Percentiles rank a stretch among this genome's conserved stretches.
Conservation (phyloP, 2,329 filamentous ascomycete species). For the Beauveria bassiana region DNA sequence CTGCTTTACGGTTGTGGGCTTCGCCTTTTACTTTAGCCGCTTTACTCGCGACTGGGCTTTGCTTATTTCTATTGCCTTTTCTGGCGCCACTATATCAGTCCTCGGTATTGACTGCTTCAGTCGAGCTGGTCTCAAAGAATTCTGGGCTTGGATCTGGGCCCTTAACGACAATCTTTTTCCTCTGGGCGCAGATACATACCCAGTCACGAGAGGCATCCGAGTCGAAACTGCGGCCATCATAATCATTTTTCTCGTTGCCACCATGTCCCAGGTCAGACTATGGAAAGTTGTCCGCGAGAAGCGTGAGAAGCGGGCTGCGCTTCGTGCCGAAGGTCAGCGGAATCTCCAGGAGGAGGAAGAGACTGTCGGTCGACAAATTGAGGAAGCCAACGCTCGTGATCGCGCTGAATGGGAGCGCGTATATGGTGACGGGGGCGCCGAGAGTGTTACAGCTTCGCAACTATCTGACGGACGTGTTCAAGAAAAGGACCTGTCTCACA, state of each 20-base stretch:
- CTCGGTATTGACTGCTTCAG: constrained; percentile 89
- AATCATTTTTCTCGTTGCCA: constrained; percentile 64
- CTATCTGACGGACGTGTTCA: constrained; percentile 46
- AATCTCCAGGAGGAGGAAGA: constrained; percentile 59
- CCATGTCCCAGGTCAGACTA: constrained; percentile 77
- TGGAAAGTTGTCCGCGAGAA: constrained; percentile 72
- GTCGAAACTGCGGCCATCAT: constrained; percentile 77
- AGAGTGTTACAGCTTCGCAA: constrained; percentile 28
- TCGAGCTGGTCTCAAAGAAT: constrained; percentile 85
- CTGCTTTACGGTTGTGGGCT: constrained; percentile 59
- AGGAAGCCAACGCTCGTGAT: constrained; percentile 54
- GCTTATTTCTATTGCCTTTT: constrained; percentile 70
- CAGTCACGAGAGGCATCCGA: constrained; percentile 75
- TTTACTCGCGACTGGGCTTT: constrained; percentile 72
- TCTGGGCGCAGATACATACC: constrained; percentile 67
- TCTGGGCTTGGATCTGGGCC: constrained; percentile 88
- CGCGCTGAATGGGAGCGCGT: constrained; percentile 66
- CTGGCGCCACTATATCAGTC: constrained; percentile 69
- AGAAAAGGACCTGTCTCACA: constrained; percentile 34
- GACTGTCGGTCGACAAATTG: constrained; percentile 58
- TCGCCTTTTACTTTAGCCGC: constrained; percentile 69
- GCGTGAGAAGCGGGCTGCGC: constrained; percentile 44
- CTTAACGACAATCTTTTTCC: constrained; percentile 78
- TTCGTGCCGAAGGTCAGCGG: constrained; percentile 40
- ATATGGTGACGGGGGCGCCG: constrained; percentile 55